phyloP scores from a whole-genome alignment of 306 rosid species.

The Spatholobus suberectus region DNA sequence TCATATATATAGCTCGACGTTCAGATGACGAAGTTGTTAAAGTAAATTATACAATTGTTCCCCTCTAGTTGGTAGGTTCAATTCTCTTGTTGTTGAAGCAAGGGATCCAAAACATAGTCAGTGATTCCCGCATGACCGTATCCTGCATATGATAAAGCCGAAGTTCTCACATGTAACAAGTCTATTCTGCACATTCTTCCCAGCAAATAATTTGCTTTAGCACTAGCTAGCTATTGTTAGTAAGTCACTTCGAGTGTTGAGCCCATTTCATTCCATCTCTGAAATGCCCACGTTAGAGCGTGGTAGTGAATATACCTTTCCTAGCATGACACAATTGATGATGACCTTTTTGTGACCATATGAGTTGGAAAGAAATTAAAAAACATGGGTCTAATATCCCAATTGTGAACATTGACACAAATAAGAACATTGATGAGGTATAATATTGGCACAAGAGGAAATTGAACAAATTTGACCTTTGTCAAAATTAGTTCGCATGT shows the following conservation, averaged over 20 bases:
- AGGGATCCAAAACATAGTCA: conserved; percentile 46
- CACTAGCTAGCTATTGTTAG: background rate
- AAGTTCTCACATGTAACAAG: conserved; percentile 30
- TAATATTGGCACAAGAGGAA: background rate
- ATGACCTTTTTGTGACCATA: background rate
- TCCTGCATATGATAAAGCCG: conserved; percentile 32
- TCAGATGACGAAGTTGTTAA: background rate
- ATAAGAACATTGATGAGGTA: background rate
- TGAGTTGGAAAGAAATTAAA: conserved; percentile 31
- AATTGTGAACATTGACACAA: background rate
- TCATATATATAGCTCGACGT: background rate
- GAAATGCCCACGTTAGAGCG: conserved; percentile 35
- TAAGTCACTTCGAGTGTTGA: background rate
- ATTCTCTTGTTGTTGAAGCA: conserved; percentile 45
- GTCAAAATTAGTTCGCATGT: conserved; percentile 40
- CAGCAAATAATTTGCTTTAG: conserved; percentile 24
- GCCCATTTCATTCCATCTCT: conserved; percentile 20
- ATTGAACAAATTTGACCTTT: background rate
- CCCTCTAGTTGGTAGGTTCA: conserved; percentile 8
- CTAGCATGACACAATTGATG: conserved; percentile 1
- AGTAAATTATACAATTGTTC: background rate
- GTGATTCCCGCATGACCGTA: conserved; percentile 47
- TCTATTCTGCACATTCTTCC: conserved; percentile 35
- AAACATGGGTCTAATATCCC: background rate
- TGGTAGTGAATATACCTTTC: conserved; percentile 40